These are phyloP conservation scores for Trypanosoma lewisi DNA, from an alignment of 208 protist genomes.

Conservation along the genomic window DNA sequence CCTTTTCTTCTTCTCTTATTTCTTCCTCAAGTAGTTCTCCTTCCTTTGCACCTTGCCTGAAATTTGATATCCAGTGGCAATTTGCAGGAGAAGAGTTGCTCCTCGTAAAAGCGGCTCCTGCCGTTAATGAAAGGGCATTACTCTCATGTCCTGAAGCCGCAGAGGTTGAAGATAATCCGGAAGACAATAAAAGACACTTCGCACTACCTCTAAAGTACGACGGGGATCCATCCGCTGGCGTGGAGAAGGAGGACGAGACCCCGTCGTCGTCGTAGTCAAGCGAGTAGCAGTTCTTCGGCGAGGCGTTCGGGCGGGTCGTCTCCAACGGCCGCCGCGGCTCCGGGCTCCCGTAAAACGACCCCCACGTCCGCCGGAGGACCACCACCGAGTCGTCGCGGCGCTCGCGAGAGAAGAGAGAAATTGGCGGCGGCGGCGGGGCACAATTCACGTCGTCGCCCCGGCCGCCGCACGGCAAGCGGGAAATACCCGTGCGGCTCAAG, in stretches of 20 bases:
- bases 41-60: background rate
- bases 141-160: background rate
- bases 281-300: constrained; percentile 3
- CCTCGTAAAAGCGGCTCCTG: too few species aligned
- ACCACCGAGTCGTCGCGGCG: background rate
- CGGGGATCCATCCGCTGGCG: background rate
- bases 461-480: background rate
- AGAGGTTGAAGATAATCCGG: background rate
- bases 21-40: background rate
- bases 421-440: background rate
- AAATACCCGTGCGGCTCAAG: background rate
- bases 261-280: constrained; percentile 25
- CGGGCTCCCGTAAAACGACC: background rate
- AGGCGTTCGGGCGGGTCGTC: background rate
- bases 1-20: background rate
- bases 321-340: background rate
- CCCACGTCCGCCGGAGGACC: background rate
- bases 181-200: background rate
- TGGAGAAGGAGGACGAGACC: constrained; percentile 3
- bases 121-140: background rate
- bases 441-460: background rate
- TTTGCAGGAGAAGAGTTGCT: background rate
- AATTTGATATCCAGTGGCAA: background rate
- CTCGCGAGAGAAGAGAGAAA: background rate
- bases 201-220: background rate